phyloP scores from a whole-genome alignment of 176 grass and related monocot species.

The Carex littledalei region DNA sequence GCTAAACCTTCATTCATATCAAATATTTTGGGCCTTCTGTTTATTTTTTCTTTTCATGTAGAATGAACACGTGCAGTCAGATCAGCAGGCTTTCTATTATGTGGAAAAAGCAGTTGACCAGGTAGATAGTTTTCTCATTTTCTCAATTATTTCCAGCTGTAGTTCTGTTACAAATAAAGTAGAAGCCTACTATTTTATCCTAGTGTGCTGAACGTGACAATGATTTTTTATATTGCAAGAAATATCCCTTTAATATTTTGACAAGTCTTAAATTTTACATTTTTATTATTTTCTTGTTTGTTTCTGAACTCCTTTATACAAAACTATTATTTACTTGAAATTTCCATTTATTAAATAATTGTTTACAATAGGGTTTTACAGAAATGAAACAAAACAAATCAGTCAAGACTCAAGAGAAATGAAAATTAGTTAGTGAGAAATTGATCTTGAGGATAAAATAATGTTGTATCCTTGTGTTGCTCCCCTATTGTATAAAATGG shows the following conservation, averaged over 20 bases:
- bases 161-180: not conserved
- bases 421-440: not conserved
- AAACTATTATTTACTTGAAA: not conserved
- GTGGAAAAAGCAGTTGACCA: slow-evolving; percentile 93
- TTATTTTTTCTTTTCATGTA: slow-evolving; percentile 27
- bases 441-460: not conserved
- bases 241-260: not conserved
- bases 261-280: not conserved
- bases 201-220: not conserved
- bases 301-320: not conserved
- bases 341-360: not conserved
- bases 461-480: not conserved
- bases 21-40: slow-evolving; percentile 11
- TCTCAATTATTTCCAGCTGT: not conserved
- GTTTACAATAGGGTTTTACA: not conserved
- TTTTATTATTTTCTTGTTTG: not conserved
- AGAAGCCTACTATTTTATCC: not conserved
- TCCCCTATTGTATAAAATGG: not conserved
- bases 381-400: not conserved
- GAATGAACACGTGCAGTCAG: slow-evolving; percentile 76
- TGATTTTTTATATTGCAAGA: not conserved
- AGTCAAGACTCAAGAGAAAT: not conserved
- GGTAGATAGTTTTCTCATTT: slow-evolving; percentile 33
- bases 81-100: slow-evolving; percentile 93
- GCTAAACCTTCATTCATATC: not conserved